A percentile compares a stretch with the other conserved stretches of the same genome.
Conservation (phyloP, 257 asterid genomes). For the Misopates orontium region DNA sequence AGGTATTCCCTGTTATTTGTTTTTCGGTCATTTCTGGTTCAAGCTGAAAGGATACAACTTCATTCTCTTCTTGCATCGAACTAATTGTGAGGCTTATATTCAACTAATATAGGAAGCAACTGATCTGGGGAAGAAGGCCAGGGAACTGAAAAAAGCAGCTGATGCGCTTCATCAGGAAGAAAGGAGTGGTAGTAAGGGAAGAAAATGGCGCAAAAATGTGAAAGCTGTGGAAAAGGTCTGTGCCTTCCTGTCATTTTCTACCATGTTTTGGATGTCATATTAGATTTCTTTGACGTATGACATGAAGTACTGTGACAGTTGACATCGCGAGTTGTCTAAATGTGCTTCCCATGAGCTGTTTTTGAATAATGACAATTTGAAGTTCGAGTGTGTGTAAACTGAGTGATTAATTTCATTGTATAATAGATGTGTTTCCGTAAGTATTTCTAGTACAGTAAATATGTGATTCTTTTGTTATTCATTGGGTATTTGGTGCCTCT, state of each 20-base stretch:
- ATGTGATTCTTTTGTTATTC: neutral
- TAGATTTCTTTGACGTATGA: conserved; percentile 1
- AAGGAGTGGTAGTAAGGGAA: conserved; percentile 85
- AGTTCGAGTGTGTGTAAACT: neutral
- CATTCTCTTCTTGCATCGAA: conserved; percentile 12
- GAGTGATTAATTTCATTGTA: conserved; percentile 3
- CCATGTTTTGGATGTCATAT: conserved; percentile 20
- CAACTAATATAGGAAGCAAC: conserved; percentile 80
- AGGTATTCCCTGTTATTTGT: conserved; percentile 47
- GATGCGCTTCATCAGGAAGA: conserved; percentile 98
- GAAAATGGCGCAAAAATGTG: conserved; percentile 99
- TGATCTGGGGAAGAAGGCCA: conserved; percentile 89
- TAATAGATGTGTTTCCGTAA: neutral
- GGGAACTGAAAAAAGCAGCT: conserved; percentile 87
- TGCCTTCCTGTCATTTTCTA: conserved; percentile 13
- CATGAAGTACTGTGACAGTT: conserved; percentile 12
- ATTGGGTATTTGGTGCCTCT: neutral
- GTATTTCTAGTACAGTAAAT: neutral
- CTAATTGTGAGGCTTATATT: conserved; percentile 28
- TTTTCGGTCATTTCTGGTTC: neutral
- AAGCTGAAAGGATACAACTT: neutral
- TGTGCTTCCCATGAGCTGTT: conserved; percentile 2
- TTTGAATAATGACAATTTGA: too few species aligned
- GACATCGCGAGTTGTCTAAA: conserved; percentile 8
- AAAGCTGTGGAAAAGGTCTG: conserved; percentile 88